Base-by-base conservation (phyloP, 768 basidiomycete species). In the Boletus subcaerulescens region DNA sequence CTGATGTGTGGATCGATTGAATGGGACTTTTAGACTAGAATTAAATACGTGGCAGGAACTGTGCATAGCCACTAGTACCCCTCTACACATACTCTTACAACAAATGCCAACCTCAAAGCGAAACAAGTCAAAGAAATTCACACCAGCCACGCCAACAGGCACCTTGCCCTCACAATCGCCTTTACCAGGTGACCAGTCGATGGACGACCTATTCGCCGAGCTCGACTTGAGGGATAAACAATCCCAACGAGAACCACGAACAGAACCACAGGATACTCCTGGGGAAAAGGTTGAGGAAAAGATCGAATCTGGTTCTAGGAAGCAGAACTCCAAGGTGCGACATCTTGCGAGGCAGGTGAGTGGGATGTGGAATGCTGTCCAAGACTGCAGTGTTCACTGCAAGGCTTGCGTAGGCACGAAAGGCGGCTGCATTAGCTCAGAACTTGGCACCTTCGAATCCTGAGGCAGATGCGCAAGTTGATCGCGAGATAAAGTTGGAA, bases 161-260 rank as follows among this genome's bases (percentile, higher is more conserved):
- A 15, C 58, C 4, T 38, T 64, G n/a, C 63, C 65, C 43, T 59
- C 70, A 22, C 62, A 67, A 15, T 35, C 33, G 4, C 14, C 33
- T 35, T 61, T 73, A 1, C 56, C 59, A 18, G 77, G 80, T 41
- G 81, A 86, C 52, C 80, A 80, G 11, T 76, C 93, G 45, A 76
- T 93, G 74, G 80, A 91, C 59, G 86, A 90, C 62, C 80, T 95
- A 2, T 70, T 93, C 45, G 80, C 84, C 8, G 86, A 91, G 67
- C 82, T 95, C 26, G 89, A 91, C 61, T 81, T 82, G 8, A 74
- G 78, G 59, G 79, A 90, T 60, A 60, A 75, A 46, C 69, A 73
- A 41, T 75, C 79, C 1, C 79, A 80, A 62, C 66, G 70, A 26
- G 81, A 82, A 65, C 76, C 83, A 13, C 77, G 78, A 11, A 64